Base-by-base conservation (phyloP, 805 yeast genomes). In the Suhomyces vadensis region DNA sequence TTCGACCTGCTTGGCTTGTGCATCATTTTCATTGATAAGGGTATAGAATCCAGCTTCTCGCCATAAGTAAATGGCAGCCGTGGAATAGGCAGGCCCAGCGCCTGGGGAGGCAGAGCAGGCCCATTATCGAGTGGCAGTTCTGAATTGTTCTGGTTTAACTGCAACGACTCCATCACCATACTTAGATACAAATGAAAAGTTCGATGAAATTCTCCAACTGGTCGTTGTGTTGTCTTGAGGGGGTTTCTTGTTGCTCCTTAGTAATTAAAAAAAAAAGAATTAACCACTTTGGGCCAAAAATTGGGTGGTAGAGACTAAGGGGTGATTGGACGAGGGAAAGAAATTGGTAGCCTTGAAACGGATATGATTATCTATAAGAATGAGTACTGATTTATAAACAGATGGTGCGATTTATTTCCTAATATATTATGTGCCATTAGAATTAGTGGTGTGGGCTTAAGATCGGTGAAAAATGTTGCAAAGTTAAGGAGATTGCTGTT, bases 1-100 rank as follows among this genome's bases (percentile, higher is more conserved):
- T 49, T 47, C 4, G 73, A 58, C 31, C 75, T 49, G 20, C 65
- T 52, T 10, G 76, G 76, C 45, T 64, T 68, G 48, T 70, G 74
- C 49, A 70, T 61, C 46, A 68, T 62, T 39, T 61, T 58, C 56
- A 71, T 54, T 3, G 71, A 65, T 19, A 61, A 55, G 9, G 68
- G 63, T 10, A 50, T 43, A 10, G 23, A 13, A 35, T 43, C n/a
- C 44, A 45, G 43, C 38, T 37, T 20, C 47, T 21, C 44, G 37
- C 39, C 42, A 31, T 44, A 44, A 19, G 47, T 44, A 29, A 40
- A 37, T 9, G 47, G 29, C 20, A 24, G 35, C 11, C 43, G 31
- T 33, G 29, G 33, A 14, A 20, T 26, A 6, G 36, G 36, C 42
- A 13, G 24, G 29, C 22, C 14, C 33, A 41, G 19, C 16, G 37